A percentile compares a stretch with the other conserved stretches of the same genome.
Conservation (phyloP, 495 filamentous ascomycete genomes). For the Hypoxylon intermedium region DNA sequence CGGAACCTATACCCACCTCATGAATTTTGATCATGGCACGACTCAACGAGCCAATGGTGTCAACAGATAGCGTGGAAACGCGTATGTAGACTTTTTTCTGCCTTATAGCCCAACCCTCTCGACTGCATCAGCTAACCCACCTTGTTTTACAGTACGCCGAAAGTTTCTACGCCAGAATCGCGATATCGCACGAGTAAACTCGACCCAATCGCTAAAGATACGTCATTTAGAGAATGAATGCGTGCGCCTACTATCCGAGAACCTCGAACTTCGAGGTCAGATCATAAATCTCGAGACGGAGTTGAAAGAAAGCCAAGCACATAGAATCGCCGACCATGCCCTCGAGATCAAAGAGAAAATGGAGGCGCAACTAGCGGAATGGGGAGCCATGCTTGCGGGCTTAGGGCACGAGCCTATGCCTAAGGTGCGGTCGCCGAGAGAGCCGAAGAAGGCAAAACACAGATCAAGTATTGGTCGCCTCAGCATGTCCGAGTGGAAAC, state of each 20-base stretch:
- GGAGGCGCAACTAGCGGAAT: slow-evolving; percentile 71
- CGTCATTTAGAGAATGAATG: slow-evolving; percentile 85
- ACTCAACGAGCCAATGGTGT: slow-evolving; percentile 80
- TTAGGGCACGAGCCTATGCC: slow-evolving; percentile 61
- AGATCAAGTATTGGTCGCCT: slow-evolving; percentile 41
- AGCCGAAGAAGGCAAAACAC: slow-evolving; percentile 40
- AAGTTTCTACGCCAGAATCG: slow-evolving; percentile 92
- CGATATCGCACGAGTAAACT: slow-evolving; percentile 90
- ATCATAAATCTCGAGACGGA: slow-evolving; percentile 76
- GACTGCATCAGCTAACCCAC: slow-evolving; percentile 18
- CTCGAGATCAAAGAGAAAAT: slow-evolving; percentile 72
- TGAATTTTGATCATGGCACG: slow-evolving; percentile 74
- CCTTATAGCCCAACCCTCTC: neutral
- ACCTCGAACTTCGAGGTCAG: slow-evolving; percentile 81
- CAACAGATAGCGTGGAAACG: slow-evolving; percentile 77
- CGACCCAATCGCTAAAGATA: slow-evolving; percentile 87
- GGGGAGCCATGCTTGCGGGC: slow-evolving; percentile 67
- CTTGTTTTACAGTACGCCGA: slow-evolving; percentile 68
- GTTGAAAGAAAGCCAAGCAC: slow-evolving; percentile 56
- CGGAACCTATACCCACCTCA: slow-evolving; percentile 26
- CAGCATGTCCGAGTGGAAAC: slow-evolving; percentile 52
- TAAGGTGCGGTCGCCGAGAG: slow-evolving; percentile 47
- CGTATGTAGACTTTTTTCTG: slow-evolving; percentile 74
- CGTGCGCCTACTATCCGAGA: slow-evolving; percentile 83
- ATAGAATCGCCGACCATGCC: slow-evolving; percentile 65